Conservation (phyloP, 768 basidiomycete genomes). For the Tricholoma flavovirens region DNA sequence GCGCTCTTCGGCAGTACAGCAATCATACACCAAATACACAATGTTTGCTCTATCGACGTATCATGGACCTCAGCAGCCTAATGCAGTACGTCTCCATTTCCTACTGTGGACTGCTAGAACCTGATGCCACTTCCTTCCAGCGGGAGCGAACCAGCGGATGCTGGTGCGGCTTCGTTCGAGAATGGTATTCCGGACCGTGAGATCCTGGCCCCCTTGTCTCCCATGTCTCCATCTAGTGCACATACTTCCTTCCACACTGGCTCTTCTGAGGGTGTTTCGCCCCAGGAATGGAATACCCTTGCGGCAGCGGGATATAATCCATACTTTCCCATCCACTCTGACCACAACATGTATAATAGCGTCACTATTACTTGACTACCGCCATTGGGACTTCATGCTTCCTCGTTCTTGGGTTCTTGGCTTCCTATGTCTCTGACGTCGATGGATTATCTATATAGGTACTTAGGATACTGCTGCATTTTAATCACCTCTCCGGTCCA, state of each 20-base stretch:
- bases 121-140: constrained; percentile 22
- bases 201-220: constrained; percentile 47
- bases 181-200: constrained; percentile 62
- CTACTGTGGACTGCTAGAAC: background rate
- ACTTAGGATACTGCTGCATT: constrained; percentile 17
- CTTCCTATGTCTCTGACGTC: constrained; percentile 12
- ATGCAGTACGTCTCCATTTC: constrained; percentile 49
- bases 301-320: constrained; percentile 55
- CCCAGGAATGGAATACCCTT: constrained; percentile 59
- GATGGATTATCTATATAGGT: constrained; percentile 8
- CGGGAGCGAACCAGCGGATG: constrained; percentile 46
- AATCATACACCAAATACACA: constrained; percentile 48
- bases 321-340: constrained; percentile 57
- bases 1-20: constrained; percentile 53
- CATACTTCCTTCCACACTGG: constrained; percentile 40
- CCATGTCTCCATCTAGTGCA: constrained; percentile 48
- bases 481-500: constrained; percentile 10
- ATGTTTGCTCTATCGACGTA: constrained; percentile 53
- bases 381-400: background rate
- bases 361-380: constrained; percentile 43
- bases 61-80: constrained; percentile 54
- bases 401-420: constrained; percentile 11
- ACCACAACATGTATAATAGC: constrained; percentile 51
- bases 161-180: constrained; percentile 45
- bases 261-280: constrained; percentile 43